phyloP scores from a whole-genome alignment of 768 basidiomycete species.

The Vishniacozyma victoriae region DNA sequence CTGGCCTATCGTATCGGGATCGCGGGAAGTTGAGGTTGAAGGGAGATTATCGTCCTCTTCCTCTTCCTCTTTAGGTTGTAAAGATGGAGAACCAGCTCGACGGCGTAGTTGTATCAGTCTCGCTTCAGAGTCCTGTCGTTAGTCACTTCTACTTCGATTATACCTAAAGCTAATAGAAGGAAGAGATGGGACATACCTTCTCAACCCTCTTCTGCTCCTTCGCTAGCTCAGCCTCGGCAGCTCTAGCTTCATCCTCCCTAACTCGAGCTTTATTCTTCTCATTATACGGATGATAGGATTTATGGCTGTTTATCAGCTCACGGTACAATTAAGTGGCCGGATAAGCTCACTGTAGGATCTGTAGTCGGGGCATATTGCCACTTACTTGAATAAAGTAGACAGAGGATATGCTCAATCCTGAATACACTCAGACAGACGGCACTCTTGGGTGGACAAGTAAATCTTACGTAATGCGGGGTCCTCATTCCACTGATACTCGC shows the following conservation, averaged over 20 bases:
- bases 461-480: too few relatives aligned
- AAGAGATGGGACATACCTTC: constrained; percentile 18
- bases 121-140: constrained; percentile 33
- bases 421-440: too few relatives aligned
- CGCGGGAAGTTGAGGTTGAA: constrained; percentile 23
- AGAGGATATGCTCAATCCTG: too few relatives aligned
- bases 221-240: constrained; percentile 33
- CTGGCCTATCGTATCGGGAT: not conserved
- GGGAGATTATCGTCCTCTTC: constrained; percentile 26
- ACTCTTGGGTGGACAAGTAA: too few relatives aligned
- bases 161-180: not conserved
- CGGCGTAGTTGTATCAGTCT: constrained; percentile 37
- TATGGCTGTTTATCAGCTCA: constrained; percentile 29
- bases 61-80: constrained; percentile 3
- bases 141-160: not conserved
- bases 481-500: too few relatives aligned
- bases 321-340: not conserved
- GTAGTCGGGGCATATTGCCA: constrained; percentile 43
- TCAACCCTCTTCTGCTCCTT: constrained; percentile 41
- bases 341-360: constrained; percentile 43
- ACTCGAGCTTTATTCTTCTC: constrained; percentile 48
- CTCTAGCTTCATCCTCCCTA: constrained; percentile 46
- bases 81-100: constrained; percentile 28
- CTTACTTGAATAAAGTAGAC: not conserved
- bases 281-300: constrained; percentile 48